phyloP scores from a whole-genome alignment of 1,284 basidiomycete genomes.

The Moniliophthora roreri region DNA sequence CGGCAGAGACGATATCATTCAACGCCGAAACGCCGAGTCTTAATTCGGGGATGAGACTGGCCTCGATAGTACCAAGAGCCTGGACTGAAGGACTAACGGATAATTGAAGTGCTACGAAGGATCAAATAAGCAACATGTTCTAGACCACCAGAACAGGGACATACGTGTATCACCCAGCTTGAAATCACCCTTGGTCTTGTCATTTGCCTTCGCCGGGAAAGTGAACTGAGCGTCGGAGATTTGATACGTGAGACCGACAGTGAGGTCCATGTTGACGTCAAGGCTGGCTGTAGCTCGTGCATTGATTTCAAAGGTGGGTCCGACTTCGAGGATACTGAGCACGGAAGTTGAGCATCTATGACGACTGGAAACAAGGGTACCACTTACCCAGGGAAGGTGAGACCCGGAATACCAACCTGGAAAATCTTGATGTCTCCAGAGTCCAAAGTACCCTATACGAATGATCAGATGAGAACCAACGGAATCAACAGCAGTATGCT shows the following conservation, averaged over 20 bases:
- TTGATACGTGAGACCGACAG: constrained; percentile 37
- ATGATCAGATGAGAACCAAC: constrained; percentile 1
- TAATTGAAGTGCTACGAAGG: constrained; percentile 37
- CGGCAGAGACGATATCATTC: constrained; percentile 31
- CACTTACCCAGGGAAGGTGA: constrained; percentile 28
- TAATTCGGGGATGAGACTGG: constrained; percentile 50
- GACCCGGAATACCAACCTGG: constrained; percentile 28
- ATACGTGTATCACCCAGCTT: constrained; percentile 33
- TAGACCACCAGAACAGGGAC: constrained; percentile 18
- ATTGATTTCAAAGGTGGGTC: constrained; percentile 37
- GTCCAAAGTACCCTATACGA: constrained; percentile 31
- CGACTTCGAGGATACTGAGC: constrained; percentile 35
- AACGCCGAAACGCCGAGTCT: constrained; percentile 44
- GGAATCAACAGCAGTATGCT: constrained; percentile 13
- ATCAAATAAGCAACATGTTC: neutral
- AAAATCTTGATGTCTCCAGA: constrained; percentile 27
- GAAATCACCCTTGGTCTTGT: constrained; percentile 23
- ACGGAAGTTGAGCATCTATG: neutral
- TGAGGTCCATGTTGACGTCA: constrained; percentile 35
- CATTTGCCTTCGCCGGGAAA: constrained; percentile 20
- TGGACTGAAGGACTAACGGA: constrained; percentile 38
- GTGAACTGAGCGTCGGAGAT: constrained; percentile 35
- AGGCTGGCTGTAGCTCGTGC: constrained; percentile 34
- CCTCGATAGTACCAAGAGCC: constrained; percentile 39
- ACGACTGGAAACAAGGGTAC: neutral